Percentiles rank a stretch among this genome's conserved stretches.
Conservation (phyloP, 345 rosid species). For the Mercurialis annua region DNA sequence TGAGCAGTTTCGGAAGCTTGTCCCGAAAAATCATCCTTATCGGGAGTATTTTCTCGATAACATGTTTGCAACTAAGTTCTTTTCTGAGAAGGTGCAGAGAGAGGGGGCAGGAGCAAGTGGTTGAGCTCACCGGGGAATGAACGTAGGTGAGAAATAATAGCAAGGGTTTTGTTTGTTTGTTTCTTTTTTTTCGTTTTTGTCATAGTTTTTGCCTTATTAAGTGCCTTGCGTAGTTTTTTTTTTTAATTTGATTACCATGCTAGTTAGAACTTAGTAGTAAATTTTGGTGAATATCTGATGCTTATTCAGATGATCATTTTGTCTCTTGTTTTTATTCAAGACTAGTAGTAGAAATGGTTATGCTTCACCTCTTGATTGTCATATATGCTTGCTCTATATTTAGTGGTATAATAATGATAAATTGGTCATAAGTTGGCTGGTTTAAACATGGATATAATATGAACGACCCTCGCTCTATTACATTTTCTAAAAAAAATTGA, state of each 20-base stretch:
- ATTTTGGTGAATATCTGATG: not conserved
- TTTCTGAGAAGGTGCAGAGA: constrained; percentile 44
- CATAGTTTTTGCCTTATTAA: not conserved
- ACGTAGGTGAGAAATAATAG: not conserved
- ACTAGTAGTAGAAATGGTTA: not conserved
- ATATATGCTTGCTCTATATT: not conserved
- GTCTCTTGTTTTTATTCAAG: not conserved
- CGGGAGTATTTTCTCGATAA: constrained; percentile 75
- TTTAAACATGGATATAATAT: not conserved
- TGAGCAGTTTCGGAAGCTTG: constrained; percentile 73
- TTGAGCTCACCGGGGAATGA: constrained; percentile 4
- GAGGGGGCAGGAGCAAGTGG: constrained; percentile 10
- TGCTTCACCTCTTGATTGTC: not conserved
- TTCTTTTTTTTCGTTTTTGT: not conserved
- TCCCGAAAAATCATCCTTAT: constrained; percentile 81
- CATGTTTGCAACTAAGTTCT: constrained; percentile 63
- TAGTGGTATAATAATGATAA: not conserved
- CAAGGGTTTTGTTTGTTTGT: not conserved
- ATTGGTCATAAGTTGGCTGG: not conserved
- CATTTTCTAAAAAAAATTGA: not conserved
- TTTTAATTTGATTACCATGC: not conserved
- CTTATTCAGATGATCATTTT: not conserved
- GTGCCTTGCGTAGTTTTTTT: not conserved
- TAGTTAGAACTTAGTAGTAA: not conserved
- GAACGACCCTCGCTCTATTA: not conserved